These are phyloP conservation scores for Wallemia hederae DNA, from an alignment of 1,284 basidiomycete genomes.

Conservation along the genomic window DNA sequence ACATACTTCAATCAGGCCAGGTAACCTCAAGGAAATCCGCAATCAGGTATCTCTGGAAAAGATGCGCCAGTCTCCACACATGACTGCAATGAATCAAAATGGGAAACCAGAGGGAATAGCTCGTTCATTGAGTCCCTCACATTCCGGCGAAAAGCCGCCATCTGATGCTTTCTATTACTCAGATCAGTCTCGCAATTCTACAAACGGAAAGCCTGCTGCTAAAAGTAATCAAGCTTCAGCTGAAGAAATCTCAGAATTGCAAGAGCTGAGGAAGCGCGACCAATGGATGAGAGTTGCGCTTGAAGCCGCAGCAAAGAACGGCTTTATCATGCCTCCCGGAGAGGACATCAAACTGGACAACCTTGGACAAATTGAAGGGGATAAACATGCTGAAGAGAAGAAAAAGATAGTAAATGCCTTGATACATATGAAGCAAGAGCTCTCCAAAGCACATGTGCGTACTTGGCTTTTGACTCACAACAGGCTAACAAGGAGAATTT, in stretches of 20 bases:
- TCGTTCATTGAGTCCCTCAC: background rate
- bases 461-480: background rate
- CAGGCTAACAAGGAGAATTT: background rate
- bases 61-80: background rate
- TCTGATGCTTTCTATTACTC: slow-evolving; percentile 30
- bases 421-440: slow-evolving; percentile 62
- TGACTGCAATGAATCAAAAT: background rate
- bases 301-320: slow-evolving; percentile 42
- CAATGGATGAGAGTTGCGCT: slow-evolving; percentile 64
- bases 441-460: slow-evolving; percentile 56
- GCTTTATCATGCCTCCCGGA: slow-evolving; percentile 34
- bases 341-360: slow-evolving; percentile 17
- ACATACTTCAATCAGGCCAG: background rate
- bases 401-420: slow-evolving; percentile 37
- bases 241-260: slow-evolving; percentile 27
- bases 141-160: slow-evolving; percentile 19
- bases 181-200: slow-evolving; percentile 12
- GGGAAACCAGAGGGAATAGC: background rate
- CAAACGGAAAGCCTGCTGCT: background rate
- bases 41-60: background rate
- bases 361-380: slow-evolving; percentile 12
- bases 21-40: background rate
- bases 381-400: slow-evolving; percentile 14
- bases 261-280: slow-evolving; percentile 44
- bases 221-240: slow-evolving; percentile 6